Percentiles rank a stretch among this genome's conserved stretches.
phyloP scores from a whole-genome alignment of 352 stramenopile genomes.

The Phytophthora nicotianae region DNA sequence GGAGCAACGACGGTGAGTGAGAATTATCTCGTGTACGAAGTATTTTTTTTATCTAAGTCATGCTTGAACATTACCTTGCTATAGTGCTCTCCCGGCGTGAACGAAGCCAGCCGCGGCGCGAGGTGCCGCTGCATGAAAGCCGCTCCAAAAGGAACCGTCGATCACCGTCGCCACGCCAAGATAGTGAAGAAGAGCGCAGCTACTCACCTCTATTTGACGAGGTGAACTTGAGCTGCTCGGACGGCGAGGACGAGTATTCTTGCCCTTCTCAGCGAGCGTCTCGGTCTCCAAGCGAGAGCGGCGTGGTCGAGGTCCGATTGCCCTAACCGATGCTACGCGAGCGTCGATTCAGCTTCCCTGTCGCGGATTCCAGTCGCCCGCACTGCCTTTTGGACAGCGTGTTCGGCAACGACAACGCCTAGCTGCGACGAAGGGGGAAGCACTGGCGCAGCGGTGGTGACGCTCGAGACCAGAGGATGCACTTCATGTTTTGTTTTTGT shows the following conservation, averaged over 20 bases:
- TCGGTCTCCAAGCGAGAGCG: not conserved
- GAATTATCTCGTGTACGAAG: not conserved
- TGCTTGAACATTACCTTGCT: not conserved
- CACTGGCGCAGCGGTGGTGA: not conserved
- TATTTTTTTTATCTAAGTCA: not conserved
- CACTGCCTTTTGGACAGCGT: conserved; percentile 1
- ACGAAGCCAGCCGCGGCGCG: not conserved
- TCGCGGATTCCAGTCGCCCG: not conserved
- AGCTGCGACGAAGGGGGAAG: not conserved
- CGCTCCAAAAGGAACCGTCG: not conserved
- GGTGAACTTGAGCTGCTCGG: conserved; percentile 9
- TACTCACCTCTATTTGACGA: conserved; percentile 1
- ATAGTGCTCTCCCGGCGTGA: not conserved
- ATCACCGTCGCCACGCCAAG: not conserved
- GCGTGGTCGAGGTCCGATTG: not conserved
- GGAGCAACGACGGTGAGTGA: not conserved
- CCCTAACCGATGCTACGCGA: not conserved
- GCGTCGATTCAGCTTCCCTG: not conserved
- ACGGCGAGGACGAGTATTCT: not conserved
- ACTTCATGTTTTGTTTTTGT: not conserved
- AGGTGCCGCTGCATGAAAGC: not conserved
- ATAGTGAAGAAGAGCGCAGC: not conserved
- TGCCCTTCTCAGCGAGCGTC: not conserved
- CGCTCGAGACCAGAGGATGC: not conserved
- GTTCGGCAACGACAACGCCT: conserved; percentile 2